Conservation (phyloP, 768 basidiomycete species). For the Russula griseocarnosa region DNA sequence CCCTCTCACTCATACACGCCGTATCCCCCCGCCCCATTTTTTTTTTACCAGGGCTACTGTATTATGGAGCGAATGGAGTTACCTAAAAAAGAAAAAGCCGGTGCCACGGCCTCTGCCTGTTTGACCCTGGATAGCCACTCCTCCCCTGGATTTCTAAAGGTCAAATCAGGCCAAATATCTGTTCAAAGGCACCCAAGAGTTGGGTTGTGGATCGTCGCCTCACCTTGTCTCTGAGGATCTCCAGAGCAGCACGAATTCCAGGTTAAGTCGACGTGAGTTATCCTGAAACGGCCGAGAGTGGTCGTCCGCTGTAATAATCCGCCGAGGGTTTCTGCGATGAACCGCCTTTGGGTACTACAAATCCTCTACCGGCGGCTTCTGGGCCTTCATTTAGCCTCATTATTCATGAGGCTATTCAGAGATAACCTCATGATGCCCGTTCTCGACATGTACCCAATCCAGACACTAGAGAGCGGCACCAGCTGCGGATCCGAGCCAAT, state of each 20-base stretch:
- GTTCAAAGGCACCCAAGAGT: background rate
- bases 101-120: background rate
- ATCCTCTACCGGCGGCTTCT: background rate
- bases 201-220: slow-evolving; percentile 3
- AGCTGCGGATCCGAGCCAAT: slow-evolving; percentile 4
- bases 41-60: slow-evolving; percentile 1
- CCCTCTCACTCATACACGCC: background rate
- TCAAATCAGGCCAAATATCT: background rate
- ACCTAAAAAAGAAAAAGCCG: background rate
- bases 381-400: too few relatives aligned
- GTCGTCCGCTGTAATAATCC: background rate
- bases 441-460: background rate
- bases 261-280: background rate
- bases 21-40: background rate
- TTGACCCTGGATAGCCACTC: background rate
- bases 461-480: background rate
- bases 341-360: background rate
- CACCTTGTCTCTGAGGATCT: background rate
- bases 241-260: background rate
- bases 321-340: background rate
- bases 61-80: background rate
- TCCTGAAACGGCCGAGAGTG: background rate
- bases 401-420: background rate
- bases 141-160: background rate
- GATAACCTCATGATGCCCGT: slow-evolving; percentile 1